Evolutionary conservation across 2,329 filamentous ascomycete species (phyloP), one percentile per base, ranked within the genome.

Genomic region (Fusarium secorum): DNA sequence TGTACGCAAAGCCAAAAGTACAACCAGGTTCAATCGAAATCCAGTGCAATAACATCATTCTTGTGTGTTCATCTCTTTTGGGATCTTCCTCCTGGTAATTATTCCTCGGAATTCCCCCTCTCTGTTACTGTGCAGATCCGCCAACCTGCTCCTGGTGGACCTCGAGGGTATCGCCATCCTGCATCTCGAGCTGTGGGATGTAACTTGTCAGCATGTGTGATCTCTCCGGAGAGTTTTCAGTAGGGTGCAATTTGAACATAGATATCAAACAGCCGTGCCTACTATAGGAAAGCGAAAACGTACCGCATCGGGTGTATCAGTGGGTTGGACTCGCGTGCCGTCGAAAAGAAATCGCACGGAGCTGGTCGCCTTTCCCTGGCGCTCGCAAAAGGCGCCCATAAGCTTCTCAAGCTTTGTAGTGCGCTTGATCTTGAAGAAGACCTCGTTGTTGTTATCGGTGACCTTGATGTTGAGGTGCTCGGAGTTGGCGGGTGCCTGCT

Each of bases 401-500:
- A 99, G 87, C 86, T 99, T 99, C 84, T 97, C 96, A 3, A 99
- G 89, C 81, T 94, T 93, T 2, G 96, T 99, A 26, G 92, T 94
- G 39, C 95, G 90, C 91, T 99, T 99, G 85, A 99, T 99, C 87
- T 99, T 99, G 87, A 99, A 99, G 83, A 98, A 99, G 77, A 99
- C 95, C 81, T 99, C 96, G 81, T 99, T 99, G 85, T 98, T 98
- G 85, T 97, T 98, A 77, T 99, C 96, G 0, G 96, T 98, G 18
- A 99, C 96, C 82, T 99, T 99, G 85, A 99, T 98, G 84, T 99
- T 99, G 9, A 99, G 86, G 82, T 99, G 96, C 83, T 98, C 95
- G 33, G 85, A 85, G 60, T 85, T 83, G 28, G 85, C 83, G 56
- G 83, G 78, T 33, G 83, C 81, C 30, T 81, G 77, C 60, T 84